Conservation (phyloP, 2,329 filamentous ascomycete genomes). For the Berkeleyomyces rouxiae region DNA sequence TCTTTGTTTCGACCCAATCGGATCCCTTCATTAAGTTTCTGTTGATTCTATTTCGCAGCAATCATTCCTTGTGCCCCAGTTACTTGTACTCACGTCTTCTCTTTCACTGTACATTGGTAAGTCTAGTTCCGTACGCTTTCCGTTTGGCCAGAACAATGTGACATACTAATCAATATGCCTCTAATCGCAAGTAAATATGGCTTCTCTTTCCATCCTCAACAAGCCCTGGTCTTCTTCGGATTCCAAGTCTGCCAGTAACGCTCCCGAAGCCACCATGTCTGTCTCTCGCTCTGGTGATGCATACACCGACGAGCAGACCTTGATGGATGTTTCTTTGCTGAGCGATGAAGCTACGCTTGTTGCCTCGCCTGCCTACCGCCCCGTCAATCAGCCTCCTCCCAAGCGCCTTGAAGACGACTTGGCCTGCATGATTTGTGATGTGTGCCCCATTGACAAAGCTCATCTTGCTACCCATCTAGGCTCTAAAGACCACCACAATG, state of each 20-base stretch:
- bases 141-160: not conserved
- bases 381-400: not conserved
- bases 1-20: not conserved
- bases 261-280: not conserved
- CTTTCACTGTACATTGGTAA: too few relatives aligned
- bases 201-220: not conserved
- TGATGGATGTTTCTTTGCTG: constrained; percentile 1
- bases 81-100: not conserved
- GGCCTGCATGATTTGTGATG: constrained; percentile 7
- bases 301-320: not conserved
- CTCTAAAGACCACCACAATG: not conserved
- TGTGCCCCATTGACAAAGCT: not conserved
- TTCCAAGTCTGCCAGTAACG: not conserved
- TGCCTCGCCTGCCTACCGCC: not conserved
- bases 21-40: not conserved
- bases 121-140: too few relatives aligned
- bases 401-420: not conserved
- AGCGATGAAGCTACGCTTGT: constrained; percentile 10
- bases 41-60: not conserved
- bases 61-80: not conserved
- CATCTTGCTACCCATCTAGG: constrained; percentile 1
- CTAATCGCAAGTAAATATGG: not conserved
- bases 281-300: not conserved
- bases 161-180: not conserved
- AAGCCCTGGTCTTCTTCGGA: not conserved